These are phyloP conservation scores for Pestalotiopsis sp. DNA, from an alignment of 2,329 filamentous ascomycete genomes.

Conservation along the genomic window DNA sequence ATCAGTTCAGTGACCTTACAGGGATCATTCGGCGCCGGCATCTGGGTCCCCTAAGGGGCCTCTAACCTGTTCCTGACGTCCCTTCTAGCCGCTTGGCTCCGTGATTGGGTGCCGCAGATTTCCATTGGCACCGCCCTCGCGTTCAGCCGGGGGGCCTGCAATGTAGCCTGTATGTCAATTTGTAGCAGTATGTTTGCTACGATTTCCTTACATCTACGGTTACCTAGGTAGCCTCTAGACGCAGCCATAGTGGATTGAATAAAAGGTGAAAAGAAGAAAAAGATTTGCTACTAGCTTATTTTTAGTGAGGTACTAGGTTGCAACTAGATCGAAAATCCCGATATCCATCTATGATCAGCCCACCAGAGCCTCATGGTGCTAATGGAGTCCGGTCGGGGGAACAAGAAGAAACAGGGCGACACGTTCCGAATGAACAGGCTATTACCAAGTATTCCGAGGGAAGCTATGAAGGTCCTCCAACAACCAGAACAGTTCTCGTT, in stretches of 20 bases:
- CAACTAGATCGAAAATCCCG: neutral
- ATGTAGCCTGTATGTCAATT: neutral
- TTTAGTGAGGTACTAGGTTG: neutral
- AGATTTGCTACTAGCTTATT: neutral
- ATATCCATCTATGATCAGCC: neutral
- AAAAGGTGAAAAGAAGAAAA: neutral
- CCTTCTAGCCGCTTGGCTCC: neutral
- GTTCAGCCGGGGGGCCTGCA: neutral
- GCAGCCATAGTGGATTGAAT: neutral
- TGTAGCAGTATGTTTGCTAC: neutral
- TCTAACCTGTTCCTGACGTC: neutral
- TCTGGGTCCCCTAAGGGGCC: neutral
- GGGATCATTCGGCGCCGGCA: neutral
- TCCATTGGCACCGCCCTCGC: neutral
- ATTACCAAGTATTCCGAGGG: neutral
- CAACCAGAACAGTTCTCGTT: neutral
- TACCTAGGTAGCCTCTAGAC: no score
- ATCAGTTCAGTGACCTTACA: neutral
- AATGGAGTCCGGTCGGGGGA: neutral
- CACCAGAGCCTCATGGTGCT: neutral
- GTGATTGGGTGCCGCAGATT: neutral
- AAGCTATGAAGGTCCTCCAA: neutral
- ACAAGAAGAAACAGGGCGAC: neutral
- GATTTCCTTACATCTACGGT: neutral
- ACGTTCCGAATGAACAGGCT: neutral